These are phyloP conservation scores for Sungouiella blattae DNA, from an alignment of 805 yeast species.

Conservation along the genomic window DNA sequence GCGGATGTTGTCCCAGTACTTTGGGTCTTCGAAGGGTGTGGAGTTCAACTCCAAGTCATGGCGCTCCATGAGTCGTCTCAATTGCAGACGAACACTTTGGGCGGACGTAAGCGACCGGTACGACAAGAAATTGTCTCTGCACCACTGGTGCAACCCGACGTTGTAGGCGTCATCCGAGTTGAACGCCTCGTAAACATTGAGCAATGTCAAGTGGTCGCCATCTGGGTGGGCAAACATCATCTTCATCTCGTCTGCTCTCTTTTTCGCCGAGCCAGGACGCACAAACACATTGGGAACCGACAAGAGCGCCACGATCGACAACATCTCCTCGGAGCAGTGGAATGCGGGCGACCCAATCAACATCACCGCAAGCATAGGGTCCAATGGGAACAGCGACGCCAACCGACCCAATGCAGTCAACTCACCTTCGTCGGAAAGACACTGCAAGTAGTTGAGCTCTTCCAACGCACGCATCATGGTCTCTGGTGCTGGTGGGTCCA, in stretches of 20 bases:
- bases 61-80: slow-evolving; percentile 77
- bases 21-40: slow-evolving; percentile 55
- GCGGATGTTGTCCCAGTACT: slow-evolving; percentile 73
- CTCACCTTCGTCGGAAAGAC: slow-evolving; percentile 89
- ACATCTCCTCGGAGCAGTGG: slow-evolving; percentile 82
- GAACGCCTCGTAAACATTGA: slow-evolving; percentile 86
- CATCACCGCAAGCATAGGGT: slow-evolving; percentile 93
- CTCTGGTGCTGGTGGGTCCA: slow-evolving; percentile 99
- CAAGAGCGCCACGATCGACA: slow-evolving; percentile 83
- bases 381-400: slow-evolving; percentile 92
- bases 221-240: slow-evolving; percentile 85
- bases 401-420: slow-evolving; percentile 84
- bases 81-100: slow-evolving; percentile 80
- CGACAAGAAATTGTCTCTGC: slow-evolving; percentile 83
- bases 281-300: slow-evolving; percentile 94
- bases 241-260: slow-evolving; percentile 89
- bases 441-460: slow-evolving; percentile 85
- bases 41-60: slow-evolving; percentile 70
- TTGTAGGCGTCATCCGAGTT: slow-evolving; percentile 67
- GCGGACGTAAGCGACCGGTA: slow-evolving; percentile 82
- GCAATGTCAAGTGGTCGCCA: slow-evolving; percentile 89
- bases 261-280: slow-evolving; percentile 83
- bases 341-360: slow-evolving; percentile 83
- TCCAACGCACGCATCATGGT: slow-evolving; percentile 99
- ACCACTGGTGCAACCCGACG: slow-evolving; percentile 75